These are phyloP conservation scores for Ajuga chamaepitys DNA, from an alignment of 257 asterid species.

Conservation along the genomic window DNA sequence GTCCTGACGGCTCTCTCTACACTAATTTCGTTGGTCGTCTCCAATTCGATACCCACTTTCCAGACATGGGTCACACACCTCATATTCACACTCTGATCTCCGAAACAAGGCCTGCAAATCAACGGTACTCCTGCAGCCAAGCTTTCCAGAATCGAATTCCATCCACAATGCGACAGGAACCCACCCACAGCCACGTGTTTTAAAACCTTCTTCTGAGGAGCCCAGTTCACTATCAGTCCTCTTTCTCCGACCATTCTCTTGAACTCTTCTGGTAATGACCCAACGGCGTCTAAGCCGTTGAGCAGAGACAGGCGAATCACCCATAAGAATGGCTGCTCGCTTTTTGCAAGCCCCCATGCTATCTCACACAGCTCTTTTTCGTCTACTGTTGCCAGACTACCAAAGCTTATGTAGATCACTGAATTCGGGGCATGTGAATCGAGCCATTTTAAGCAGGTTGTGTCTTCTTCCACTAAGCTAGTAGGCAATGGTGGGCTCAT, in stretches of 20 bases:
- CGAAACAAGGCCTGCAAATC: constrained; percentile 28
- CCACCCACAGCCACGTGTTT: constrained; percentile 36
- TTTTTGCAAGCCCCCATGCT: constrained; percentile 44
- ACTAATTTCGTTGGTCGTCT: neutral
- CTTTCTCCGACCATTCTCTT: neutral
- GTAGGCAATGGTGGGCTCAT: constrained; percentile 18
- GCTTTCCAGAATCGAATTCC: constrained; percentile 47
- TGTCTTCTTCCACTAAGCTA: constrained; percentile 31
- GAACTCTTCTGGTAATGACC: constrained; percentile 18
- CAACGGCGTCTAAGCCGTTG: constrained; percentile 10
- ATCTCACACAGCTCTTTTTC: constrained; percentile 18
- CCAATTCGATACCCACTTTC: constrained; percentile 36
- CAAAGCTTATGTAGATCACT: constrained; percentile 38
- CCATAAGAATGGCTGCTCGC: constrained; percentile 42
- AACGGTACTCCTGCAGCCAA: constrained; percentile 34
- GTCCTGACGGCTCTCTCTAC: constrained; percentile 23
- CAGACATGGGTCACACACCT: constrained; percentile 24
- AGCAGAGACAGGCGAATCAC: constrained; percentile 25
- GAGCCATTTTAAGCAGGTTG: constrained; percentile 35
- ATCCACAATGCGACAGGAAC: constrained; percentile 38
- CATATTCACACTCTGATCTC: constrained; percentile 30
- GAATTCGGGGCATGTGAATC: constrained; percentile 32
- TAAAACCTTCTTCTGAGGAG: constrained; percentile 39
- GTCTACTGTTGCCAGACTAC: constrained; percentile 31
- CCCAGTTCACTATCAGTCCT: constrained; percentile 37